A percentile compares a stretch with the other conserved stretches of the same genome.
phyloP scores from a whole-genome alignment of 345 rosid species.

The Gossypium mustelinum region DNA sequence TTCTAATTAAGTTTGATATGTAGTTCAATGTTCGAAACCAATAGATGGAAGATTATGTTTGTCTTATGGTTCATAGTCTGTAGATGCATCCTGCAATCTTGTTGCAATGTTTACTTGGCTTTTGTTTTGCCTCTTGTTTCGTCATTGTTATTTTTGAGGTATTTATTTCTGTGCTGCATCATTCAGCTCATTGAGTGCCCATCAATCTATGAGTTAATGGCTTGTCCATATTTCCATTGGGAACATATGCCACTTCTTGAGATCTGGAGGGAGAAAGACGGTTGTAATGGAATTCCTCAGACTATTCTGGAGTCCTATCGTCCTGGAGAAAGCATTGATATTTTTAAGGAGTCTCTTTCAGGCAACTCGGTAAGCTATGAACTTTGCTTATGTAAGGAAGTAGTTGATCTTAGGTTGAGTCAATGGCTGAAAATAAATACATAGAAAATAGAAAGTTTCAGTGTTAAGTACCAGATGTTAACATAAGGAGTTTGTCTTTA shows the following conservation, averaged over 20 bases:
- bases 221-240: conserved; percentile 69
- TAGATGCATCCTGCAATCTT: background rate
- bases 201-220: conserved; percentile 78
- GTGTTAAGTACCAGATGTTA: background rate
- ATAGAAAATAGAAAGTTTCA: background rate
- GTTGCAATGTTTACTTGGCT: background rate
- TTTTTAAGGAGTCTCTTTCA: conserved; percentile 64
- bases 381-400: conserved; percentile 5
- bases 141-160: conserved; percentile 1
- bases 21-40: background rate
- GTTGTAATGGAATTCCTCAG: conserved; percentile 33
- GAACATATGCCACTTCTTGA: conserved; percentile 58
- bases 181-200: conserved; percentile 91
- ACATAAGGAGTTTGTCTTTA: background rate
- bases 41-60: background rate
- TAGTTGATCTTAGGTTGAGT: background rate
- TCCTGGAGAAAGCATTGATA: conserved; percentile 49
- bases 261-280: conserved; percentile 65
- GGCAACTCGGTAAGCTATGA: conserved; percentile 56
- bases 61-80: background rate
- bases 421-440: background rate
- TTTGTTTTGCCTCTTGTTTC: background rate
- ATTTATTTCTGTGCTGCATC: conserved; percentile 4
- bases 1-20: background rate
- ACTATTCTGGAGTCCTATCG: conserved; percentile 64